Percentiles rank a stretch among this genome's conserved stretches.
phyloP scores from a whole-genome alignment of 2,329 filamentous ascomycete genomes.

The Penicillium sp. region DNA sequence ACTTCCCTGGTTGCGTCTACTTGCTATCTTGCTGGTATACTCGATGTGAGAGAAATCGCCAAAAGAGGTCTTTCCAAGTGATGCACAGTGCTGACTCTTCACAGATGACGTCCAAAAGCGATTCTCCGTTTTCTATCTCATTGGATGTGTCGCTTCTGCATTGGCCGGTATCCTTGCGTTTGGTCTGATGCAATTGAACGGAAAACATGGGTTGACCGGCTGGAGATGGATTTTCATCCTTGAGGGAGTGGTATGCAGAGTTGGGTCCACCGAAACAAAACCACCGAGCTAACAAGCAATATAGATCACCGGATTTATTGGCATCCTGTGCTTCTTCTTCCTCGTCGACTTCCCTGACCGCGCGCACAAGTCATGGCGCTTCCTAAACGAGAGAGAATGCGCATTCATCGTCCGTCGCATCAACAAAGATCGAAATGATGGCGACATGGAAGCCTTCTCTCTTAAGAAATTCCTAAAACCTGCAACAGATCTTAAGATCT shows the following conservation, averaged over 20 bases:
- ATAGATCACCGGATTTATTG: conserved; percentile 29
- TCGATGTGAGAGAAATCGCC: conserved; percentile 23
- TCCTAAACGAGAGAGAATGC: conserved; percentile 41
- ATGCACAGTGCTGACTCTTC: conserved; percentile 1
- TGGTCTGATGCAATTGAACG: conserved; percentile 43
- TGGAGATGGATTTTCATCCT: conserved; percentile 59
- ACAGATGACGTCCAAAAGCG: conserved; percentile 34
- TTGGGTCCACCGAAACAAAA: neutral
- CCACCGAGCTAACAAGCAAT: neutral
- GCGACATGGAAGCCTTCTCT: conserved; percentile 48
- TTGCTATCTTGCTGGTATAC: conserved; percentile 73
- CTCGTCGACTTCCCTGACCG: conserved; percentile 41
- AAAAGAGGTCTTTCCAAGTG: no score
- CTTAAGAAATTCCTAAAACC: conserved; percentile 49
- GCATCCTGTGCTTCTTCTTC: conserved; percentile 33
- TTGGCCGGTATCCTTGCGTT: conserved; percentile 49
- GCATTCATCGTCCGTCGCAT: conserved; percentile 52
- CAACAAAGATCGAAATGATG: conserved; percentile 54
- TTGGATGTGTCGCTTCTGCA: conserved; percentile 49
- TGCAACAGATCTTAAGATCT: conserved; percentile 53
- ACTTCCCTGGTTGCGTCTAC: conserved; percentile 70
- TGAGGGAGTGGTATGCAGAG: conserved; percentile 44
- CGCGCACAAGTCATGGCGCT: conserved; percentile 32
- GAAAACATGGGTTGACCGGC: conserved; percentile 43
- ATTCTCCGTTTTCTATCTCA: conserved; percentile 49